Conservation (phyloP, 2,329 filamentous ascomycete species). For the Sporothrix variecibatus region DNA sequence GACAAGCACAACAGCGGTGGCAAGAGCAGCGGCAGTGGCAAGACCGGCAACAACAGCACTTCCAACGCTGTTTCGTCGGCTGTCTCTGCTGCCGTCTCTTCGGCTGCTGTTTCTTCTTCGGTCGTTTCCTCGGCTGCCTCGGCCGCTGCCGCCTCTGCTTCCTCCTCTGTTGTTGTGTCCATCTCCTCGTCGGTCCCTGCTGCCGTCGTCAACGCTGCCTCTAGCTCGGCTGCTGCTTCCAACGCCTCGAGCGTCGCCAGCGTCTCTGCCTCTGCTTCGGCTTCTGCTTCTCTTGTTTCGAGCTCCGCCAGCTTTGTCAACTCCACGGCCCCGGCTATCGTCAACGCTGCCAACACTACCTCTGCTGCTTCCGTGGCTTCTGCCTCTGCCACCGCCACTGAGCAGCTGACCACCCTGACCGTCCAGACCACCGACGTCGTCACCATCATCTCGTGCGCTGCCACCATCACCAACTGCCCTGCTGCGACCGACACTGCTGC, state of each 20-base stretch:
- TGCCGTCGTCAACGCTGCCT: background rate
- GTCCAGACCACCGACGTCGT: constrained; percentile 47
- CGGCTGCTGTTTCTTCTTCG: background rate
- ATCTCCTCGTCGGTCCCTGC: background rate
- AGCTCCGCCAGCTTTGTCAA: constrained; percentile 19
- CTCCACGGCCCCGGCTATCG: constrained; percentile 1
- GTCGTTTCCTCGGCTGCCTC: background rate
- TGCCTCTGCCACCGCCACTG: background rate
- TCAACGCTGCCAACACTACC: constrained; percentile 12
- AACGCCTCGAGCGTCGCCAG: constrained; percentile 1
- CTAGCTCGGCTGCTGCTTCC: background rate
- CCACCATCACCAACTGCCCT: constrained; percentile 35
- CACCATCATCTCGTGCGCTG: constrained; percentile 34
- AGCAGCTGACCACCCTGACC: constrained; percentile 42
- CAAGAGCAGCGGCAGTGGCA: background rate
- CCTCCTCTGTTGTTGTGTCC: background rate
- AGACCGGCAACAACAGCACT: constrained; percentile 13
- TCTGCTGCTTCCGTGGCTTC: background rate
- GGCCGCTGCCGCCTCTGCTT: background rate
- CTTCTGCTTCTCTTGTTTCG: background rate
- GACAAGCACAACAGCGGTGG: constrained; percentile 25
- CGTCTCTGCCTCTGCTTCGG: background rate
- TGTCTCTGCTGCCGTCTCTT: background rate
- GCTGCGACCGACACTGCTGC: constrained; percentile 41
- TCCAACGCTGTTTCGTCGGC: constrained; percentile 1